Evolutionary conservation across 1,284 basidiomycete genomes (phyloP).

Genomic region (Polyporus tsugae): DNA sequence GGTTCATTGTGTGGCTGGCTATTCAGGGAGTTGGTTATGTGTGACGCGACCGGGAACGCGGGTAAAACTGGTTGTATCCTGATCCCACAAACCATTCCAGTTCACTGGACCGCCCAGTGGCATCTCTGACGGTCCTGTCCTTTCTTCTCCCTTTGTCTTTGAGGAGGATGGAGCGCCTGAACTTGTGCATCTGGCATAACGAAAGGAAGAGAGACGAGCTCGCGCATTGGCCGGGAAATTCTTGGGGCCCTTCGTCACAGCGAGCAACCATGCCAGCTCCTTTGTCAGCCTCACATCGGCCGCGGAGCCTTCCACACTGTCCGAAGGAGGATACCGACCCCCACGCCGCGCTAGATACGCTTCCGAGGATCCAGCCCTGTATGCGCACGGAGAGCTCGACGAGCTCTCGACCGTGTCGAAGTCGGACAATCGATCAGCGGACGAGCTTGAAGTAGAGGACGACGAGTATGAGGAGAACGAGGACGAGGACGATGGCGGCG

Average conservation of each 20-base stretch:
- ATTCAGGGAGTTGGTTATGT: too few species aligned
- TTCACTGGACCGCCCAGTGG: too few species aligned
- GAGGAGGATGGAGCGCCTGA: too few species aligned
- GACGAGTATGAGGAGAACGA: slow-evolving; percentile 73
- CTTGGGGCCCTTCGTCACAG: neutral
- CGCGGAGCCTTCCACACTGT: neutral
- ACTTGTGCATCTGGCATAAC: too few species aligned
- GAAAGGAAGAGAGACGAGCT: neutral
- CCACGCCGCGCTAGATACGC: neutral
- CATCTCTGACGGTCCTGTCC: too few species aligned
- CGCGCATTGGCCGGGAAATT: neutral
- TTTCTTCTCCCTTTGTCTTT: too few species aligned
- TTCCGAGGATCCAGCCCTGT: neutral
- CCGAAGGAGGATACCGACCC: neutral
- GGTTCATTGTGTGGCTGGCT: too few species aligned
- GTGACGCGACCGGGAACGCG: too few species aligned
- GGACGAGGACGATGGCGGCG: slow-evolving; percentile 71
- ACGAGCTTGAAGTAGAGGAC: slow-evolving; percentile 78
- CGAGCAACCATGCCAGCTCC: neutral
- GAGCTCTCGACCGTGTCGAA: neutral
- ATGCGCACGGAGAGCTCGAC: neutral
- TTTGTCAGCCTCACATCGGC: neutral
- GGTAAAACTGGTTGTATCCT: too few species aligned
- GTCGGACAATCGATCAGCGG: slow-evolving; percentile 34
- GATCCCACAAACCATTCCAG: too few species aligned